Base-by-base conservation (phyloP, 495 filamentous ascomycete species). In the Penicillium mononematosum region DNA sequence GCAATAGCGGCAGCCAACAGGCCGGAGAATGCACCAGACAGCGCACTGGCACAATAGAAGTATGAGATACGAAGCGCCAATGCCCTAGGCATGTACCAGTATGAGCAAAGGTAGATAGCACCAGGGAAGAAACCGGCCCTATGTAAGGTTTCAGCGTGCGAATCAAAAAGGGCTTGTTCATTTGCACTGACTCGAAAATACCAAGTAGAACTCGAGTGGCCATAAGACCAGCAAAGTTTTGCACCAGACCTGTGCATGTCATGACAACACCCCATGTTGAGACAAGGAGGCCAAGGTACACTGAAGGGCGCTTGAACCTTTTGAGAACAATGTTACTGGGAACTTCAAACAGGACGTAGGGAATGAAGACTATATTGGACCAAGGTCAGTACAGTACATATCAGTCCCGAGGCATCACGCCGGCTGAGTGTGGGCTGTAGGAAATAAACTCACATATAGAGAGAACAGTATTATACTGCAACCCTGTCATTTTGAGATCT, bases 21-120 rank as follows among this genome's bases (percentile, higher is more conserved):
- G 12, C 86, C 84, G 3, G 81, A 84, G 56, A 91, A 89, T 0
- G 85, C 87, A 22, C 85, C 85, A 4, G 85, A 83, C n/a, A 72
- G 52, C 0, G 88, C 67, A 45, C 79, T 82, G 1, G 85, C 85
- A 1, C 83, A 79, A 56, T 81, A 82, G 76, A 89, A 90, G 68
- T 87, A 86, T 73, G 51, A 85, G 73, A 64, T 75, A 69, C 70
- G 66, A 8, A 59, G 53, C 0, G 62, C 62, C 16, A 69, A 58
- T 5, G 67, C 59, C 22, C 58, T 64, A 5, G 70, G 65, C 65
- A 70, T 68, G 57, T 90, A 91, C 88, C 88, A 91, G 67, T 83
- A 85, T 0, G 86, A 87, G 41, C 88, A 79, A 57, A 89, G 84
- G 58, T 88, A 91, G 1, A 50, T 32, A 32, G 86, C 81, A 5